Base-by-base conservation (phyloP, 495 filamentous ascomycete species). In the Penicillium silybi region DNA sequence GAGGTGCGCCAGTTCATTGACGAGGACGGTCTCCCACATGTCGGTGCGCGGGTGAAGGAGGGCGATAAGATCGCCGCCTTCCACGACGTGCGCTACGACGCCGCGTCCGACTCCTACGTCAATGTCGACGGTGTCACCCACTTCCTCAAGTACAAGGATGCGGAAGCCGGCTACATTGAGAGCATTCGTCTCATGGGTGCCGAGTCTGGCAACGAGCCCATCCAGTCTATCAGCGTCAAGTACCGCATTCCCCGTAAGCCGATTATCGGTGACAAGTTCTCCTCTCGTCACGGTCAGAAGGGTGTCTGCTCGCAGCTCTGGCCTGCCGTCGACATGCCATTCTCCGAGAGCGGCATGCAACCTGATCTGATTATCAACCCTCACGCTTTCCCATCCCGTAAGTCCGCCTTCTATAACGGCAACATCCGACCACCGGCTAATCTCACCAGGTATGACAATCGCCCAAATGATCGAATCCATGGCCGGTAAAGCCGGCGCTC, bases 331-430 rank as follows among this genome's bases (percentile, higher is more conserved):
- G 91, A 98, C 69, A 96, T 98, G 91, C 93, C 93, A 7, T 98
- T 98, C 74, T 90, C 90, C 19, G 93, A 98, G 73, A 89, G 88
- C 40, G 93, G 93, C 51, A 97, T 98, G 63, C 89, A 96, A 64
- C 93, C 93, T 4, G 93, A 98, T 68, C 77, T 96, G 60, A 98
- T 98, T 66, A 98, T 98, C 76, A 98, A 98, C 72, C 93, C 93
- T 52, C 93, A 98, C 80, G 93, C 93, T 69, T 98, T 98, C 80
- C 93, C 93, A n/a, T 97, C 93, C 49, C 92, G 93, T 70, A 69
- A 64, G 74, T 67, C 29, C 43, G 18, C n/a, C 17, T 41, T 23
- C 15, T 6, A 9, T 11, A 11, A 27, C 19, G 26, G 41, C 0
- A 18, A 18, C 7, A 0, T 15, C 25, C 4, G n/a, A n/a, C n/a